phyloP scores from a whole-genome alignment of 208 protist species.

The Naegleria gruberi region DNA sequence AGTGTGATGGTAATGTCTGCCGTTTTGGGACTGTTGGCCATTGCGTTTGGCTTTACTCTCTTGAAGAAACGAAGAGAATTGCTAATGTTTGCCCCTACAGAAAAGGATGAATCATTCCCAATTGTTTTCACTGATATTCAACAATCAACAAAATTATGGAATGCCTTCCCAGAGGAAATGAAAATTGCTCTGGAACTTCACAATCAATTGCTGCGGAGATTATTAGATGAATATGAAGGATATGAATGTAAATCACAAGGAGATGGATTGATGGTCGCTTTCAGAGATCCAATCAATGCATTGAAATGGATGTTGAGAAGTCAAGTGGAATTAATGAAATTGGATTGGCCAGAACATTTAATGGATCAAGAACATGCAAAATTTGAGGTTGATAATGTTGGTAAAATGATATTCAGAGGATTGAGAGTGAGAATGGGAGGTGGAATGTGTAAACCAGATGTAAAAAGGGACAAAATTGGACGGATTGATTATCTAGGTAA shows the following conservation, averaged over 20 bases:
- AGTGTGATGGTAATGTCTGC: too few relatives aligned
- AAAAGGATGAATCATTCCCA: too few relatives aligned
- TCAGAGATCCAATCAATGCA: not conserved
- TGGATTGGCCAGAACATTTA: not conserved
- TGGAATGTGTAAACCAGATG: not conserved
- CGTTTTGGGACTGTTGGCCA: too few relatives aligned
- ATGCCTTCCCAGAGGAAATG: not conserved
- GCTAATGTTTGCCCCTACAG: too few relatives aligned
- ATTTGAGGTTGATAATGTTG: not conserved
- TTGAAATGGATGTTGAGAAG: not conserved
- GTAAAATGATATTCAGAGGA: not conserved
- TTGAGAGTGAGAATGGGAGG: not conserved
- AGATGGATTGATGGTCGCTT: slow-evolving; percentile 13
- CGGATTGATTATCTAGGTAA: slow-evolving; percentile 10
- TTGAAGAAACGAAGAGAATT: too few relatives aligned
- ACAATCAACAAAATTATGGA: not conserved
- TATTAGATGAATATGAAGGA: not conserved
- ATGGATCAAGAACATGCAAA: not conserved
- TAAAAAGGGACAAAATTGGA: not conserved
- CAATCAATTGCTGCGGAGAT: not conserved
- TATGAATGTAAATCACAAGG: not conserved
- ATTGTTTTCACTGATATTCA: not conserved
- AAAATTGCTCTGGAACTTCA: not conserved
- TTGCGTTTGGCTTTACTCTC: too few relatives aligned
- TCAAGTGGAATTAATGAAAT: not conserved